These are phyloP conservation scores for Fistulinella cinereoalba DNA, from an alignment of 1,284 basidiomycete genomes.

Conservation along the genomic window DNA sequence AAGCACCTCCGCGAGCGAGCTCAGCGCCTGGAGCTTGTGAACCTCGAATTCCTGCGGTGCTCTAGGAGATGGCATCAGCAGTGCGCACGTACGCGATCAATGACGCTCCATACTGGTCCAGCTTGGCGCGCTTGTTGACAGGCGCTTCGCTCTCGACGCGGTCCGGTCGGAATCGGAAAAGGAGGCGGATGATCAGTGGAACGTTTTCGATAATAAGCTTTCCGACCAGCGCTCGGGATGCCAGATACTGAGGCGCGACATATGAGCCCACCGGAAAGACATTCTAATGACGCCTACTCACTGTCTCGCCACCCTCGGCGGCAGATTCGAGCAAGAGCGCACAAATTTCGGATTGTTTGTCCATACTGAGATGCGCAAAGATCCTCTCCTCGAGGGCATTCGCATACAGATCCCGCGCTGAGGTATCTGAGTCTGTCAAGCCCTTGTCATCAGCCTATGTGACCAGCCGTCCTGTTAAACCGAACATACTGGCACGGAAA, in stretches of 20 bases:
- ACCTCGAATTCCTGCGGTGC: slow-evolving; percentile 23
- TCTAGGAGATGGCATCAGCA: slow-evolving; percentile 13
- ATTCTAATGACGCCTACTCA: slow-evolving; percentile 33
- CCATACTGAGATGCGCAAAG: slow-evolving; percentile 48
- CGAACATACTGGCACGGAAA: slow-evolving; percentile 45
- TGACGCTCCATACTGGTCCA: slow-evolving; percentile 47
- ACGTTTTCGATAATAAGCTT: slow-evolving; percentile 49
- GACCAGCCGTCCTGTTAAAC: background rate
- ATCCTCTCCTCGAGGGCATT: slow-evolving; percentile 50
- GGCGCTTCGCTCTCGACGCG: slow-evolving; percentile 43
- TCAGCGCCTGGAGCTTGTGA: slow-evolving; percentile 46
- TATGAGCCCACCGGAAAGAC: slow-evolving; percentile 1
- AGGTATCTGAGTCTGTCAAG: slow-evolving; percentile 26
- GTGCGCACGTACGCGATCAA: background rate
- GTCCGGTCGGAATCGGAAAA: slow-evolving; percentile 53
- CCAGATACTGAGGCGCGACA: slow-evolving; percentile 40
- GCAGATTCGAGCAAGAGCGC: slow-evolving; percentile 52
- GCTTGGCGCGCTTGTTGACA: slow-evolving; percentile 60
- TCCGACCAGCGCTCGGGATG: slow-evolving; percentile 51
- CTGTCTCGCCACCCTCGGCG: slow-evolving; percentile 43
- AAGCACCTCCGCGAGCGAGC: slow-evolving; percentile 71
- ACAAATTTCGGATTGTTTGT: slow-evolving; percentile 56
- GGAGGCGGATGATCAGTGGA: slow-evolving; percentile 54
- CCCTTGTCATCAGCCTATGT: slow-evolving; percentile 5
- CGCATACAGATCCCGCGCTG: slow-evolving; percentile 41